Evolutionary conservation across 2,329 filamentous ascomycete species (phyloP).

Genomic region (Mycocentrospora acerina): DNA sequence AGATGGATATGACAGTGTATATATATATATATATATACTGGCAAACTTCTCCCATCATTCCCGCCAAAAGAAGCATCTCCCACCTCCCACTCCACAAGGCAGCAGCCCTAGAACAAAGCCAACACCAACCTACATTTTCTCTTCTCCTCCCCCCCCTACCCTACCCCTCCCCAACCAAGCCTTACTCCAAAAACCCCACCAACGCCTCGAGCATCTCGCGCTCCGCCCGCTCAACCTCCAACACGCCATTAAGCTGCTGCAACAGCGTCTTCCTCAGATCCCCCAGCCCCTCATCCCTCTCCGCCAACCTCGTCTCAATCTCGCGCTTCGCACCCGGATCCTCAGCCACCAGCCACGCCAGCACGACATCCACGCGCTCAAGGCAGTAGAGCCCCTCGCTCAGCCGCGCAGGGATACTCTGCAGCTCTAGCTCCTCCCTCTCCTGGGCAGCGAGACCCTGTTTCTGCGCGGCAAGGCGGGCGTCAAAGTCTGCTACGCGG

Average conservation of each 20-base stretch:
- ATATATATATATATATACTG: too few relatives aligned
- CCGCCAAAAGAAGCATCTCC: too few relatives aligned
- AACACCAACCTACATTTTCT: too few relatives aligned
- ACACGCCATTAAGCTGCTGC: slow-evolving; percentile 64
- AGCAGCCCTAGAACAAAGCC: too few relatives aligned
- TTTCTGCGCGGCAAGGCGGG: slow-evolving; percentile 62
- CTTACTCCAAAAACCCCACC: slow-evolving; percentile 31
- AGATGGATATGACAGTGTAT: too few relatives aligned
- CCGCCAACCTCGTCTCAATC: slow-evolving; percentile 65
- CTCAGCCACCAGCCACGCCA: slow-evolving; percentile 91
- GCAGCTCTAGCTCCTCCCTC: slow-evolving; percentile 62
- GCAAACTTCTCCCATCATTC: too few relatives aligned
- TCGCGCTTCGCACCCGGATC: slow-evolving; percentile 72
- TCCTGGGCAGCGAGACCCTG: slow-evolving; percentile 58
- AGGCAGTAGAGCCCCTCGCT: slow-evolving; percentile 83
- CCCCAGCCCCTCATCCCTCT: slow-evolving; percentile 65
- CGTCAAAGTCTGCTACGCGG: slow-evolving; percentile 63
- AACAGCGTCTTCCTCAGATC: slow-evolving; percentile 68
- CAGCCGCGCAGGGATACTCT: slow-evolving; percentile 73
- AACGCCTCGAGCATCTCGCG: slow-evolving; percentile 69
- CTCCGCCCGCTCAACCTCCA: slow-evolving; percentile 54
- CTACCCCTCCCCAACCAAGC: too few relatives aligned
- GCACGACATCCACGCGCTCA: slow-evolving; percentile 78
- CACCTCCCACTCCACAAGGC: too few relatives aligned
- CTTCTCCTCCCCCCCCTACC: too few relatives aligned